Percentiles rank a stretch among this genome's conserved stretches.
phyloP scores from a whole-genome alignment of 1,284 basidiomycete species.

The Hortiboletus rubellus region DNA sequence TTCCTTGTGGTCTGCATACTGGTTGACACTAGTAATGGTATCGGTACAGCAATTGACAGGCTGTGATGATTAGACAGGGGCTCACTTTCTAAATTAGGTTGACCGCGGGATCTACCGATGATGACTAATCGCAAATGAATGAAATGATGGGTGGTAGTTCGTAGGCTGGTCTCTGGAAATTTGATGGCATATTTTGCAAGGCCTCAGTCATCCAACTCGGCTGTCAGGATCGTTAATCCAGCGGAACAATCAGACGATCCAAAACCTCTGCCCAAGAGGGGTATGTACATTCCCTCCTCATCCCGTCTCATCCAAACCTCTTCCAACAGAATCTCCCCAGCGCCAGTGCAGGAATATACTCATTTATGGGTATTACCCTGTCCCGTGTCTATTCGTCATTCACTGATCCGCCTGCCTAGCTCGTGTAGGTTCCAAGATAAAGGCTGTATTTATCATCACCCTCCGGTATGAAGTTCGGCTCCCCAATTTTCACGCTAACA shows the following conservation, averaged over 20 bases:
- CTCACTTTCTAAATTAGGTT: not conserved
- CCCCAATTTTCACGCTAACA: conserved; percentile 15
- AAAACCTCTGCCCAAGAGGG: conserved; percentile 43
- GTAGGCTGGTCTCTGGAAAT: not conserved
- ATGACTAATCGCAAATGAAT: conserved; percentile 21
- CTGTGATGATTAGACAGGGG: not conserved
- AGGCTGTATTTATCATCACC: conserved; percentile 83
- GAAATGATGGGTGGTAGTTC: conserved; percentile 5
- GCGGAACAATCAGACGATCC: conserved; percentile 39
- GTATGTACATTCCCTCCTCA: conserved; percentile 30
- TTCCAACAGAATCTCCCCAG: conserved; percentile 58
- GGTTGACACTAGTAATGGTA: too few species aligned
- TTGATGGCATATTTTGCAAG: conserved; percentile 45
- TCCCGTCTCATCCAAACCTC: conserved; percentile 12
- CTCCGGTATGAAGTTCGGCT: conserved; percentile 52
- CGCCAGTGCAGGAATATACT: conserved; percentile 85
- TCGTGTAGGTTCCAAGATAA: conserved; percentile 85
- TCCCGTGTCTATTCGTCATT: not conserved
- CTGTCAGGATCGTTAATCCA: conserved; percentile 59
- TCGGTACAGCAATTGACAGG: not conserved
- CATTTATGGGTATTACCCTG: conserved; percentile 72
- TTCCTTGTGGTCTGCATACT: too few species aligned
- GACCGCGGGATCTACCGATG: conserved; percentile 14
- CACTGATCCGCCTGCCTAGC: conserved; percentile 40
- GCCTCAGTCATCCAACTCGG: conserved; percentile 49